These are phyloP conservation scores for Quercus gilva DNA, from an alignment of 306 rosid species.

Conservation along the genomic window DNA sequence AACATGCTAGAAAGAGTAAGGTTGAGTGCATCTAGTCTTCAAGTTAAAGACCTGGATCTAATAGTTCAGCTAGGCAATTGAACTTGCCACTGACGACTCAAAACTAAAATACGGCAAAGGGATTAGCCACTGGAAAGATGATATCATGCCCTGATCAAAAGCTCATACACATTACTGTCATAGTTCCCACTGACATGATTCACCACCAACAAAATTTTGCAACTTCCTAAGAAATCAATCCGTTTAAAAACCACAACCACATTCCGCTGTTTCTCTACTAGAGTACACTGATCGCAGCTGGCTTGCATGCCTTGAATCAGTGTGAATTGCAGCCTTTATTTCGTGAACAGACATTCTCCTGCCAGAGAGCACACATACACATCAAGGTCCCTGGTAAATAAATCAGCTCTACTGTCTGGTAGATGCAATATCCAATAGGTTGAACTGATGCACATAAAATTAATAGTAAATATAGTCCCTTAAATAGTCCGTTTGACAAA, in stretches of 20 bases:
- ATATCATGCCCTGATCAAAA: conserved; percentile 72
- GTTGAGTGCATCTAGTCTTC: neutral
- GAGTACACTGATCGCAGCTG: conserved; percentile 73
- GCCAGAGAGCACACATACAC: neutral
- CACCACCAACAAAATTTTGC: conserved; percentile 82
- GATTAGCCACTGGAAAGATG: neutral
- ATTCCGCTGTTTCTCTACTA: conserved; percentile 58
- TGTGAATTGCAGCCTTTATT: conserved; percentile 80
- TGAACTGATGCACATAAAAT: neutral
- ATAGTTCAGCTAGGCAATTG: neutral
- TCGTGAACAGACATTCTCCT: conserved; percentile 86
- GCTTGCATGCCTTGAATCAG: conserved; percentile 88
- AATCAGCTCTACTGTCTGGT: neutral
- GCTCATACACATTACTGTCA: conserved; percentile 86
- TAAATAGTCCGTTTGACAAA: too few relatives aligned
- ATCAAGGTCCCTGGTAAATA: neutral
- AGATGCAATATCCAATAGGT: conserved; percentile 7
- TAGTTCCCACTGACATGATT: conserved; percentile 80
- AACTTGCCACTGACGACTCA: neutral
- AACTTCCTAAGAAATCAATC: conserved; percentile 81
- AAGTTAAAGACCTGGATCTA: neutral
- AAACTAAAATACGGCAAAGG: neutral
- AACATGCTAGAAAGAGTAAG: neutral
- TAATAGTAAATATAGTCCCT: neutral
- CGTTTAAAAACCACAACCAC: conserved; percentile 58